These are phyloP conservation scores for Silene uniflora DNA, from an alignment of 148 eudicot genomes.

Conservation along the genomic window DNA sequence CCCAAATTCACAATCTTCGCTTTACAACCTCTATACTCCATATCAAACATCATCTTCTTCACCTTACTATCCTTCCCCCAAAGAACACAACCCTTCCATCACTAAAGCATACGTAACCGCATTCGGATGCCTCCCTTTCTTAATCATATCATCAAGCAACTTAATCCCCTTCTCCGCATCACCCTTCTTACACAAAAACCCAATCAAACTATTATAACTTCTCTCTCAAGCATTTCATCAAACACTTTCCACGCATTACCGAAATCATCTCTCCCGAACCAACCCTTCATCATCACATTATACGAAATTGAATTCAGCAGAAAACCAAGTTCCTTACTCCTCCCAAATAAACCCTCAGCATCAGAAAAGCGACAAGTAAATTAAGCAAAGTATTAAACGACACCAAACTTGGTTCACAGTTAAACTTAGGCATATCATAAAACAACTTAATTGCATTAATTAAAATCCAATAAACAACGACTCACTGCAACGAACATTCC, in stretches of 20 bases:
- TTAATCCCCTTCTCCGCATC: constrained; percentile 56
- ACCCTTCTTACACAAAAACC: constrained; percentile 66
- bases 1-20: constrained; percentile 55
- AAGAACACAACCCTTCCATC: constrained; percentile 78
- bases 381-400: constrained; percentile 81
- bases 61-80: constrained; percentile 62
- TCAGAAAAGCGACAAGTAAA: constrained; percentile 48
- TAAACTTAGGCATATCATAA: too few species aligned
- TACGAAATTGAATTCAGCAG: constrained; percentile 70
- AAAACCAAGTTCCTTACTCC: too few species aligned
- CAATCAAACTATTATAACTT: constrained; percentile 65
- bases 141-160: constrained; percentile 56
- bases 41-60: constrained; percentile 89
- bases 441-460: too few species aligned
- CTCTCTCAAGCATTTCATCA: constrained; percentile 87
- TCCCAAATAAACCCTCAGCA: constrained; percentile 48
- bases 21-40: constrained; percentile 88
- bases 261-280: constrained; percentile 57
- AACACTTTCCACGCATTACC: constrained; percentile 61
- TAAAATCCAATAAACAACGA: too few species aligned
- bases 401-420: too few species aligned
- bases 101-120: constrained; percentile 60
- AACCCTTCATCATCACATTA: constrained; percentile 70
- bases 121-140: constrained; percentile 54
- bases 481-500: constrained; percentile 48